Evolutionary conservation across 2,329 filamentous ascomycete species (phyloP), one percentile per base, ranked within the genome.

Genomic region (Arthrobotrys megalospora): DNA sequence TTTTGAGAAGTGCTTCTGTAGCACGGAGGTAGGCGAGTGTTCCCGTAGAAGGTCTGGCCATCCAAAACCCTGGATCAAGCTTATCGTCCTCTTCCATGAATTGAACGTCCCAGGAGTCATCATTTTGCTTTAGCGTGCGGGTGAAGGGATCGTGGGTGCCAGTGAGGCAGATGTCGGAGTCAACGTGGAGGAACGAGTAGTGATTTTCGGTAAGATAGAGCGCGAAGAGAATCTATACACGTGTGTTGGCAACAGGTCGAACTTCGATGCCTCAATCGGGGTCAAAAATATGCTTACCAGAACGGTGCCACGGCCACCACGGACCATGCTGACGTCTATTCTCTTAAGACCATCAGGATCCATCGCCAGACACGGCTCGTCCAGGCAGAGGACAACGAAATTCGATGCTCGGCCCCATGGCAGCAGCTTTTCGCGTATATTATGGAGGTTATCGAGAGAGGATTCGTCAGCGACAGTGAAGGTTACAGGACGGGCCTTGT

Each of bases 61-160:
- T 66, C 67, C 66, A 78, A 53, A 67, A 78, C 6, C 75, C 75
- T 19, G 75, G 67, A 55, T 78, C 75, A 52, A 78, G 62, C 41
- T 55, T 78, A 34, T 78, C 38, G 62, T 65, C 28, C 48, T 78
- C 67, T 34, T 78, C 65, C 75, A 78, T 78, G 62, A 78, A 78
- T 38, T 78, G 75, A 32, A 78, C 62, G 32, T 78, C 75, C 75
- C 75, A 78, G 28, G 63, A 55, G 45, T 71, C 63, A 32, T 78
- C 60, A 8, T 14, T 53, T 12, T 67, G 52, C 28, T 65, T 64
- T 7, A 72, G 28, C 21, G 66, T 67, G 7, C 75, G 75, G 1
- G 62, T 36, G 28, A 78, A 78, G 5, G 67, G 67, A 10, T 78
- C 75, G 53, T 78, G 75, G 3, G 75, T 68, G 43, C 75, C 75